phyloP scores from a whole-genome alignment of 2,329 filamentous ascomycete species.

The Verticillium nonalfalfae region DNA sequence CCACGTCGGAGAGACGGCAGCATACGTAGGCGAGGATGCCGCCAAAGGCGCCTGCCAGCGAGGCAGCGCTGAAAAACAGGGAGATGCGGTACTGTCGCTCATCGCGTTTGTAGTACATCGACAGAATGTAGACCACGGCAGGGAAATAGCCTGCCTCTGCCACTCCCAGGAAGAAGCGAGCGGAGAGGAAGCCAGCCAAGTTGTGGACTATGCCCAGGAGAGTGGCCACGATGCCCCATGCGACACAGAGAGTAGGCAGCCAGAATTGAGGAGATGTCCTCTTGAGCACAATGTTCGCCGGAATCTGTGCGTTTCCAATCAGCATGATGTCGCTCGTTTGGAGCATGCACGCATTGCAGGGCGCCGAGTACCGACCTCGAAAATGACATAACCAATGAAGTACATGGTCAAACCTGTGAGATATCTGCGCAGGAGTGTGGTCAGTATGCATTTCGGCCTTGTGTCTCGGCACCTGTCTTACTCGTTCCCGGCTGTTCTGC shows the following conservation, averaged over 20 bases:
- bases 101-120: conserved; percentile 43
- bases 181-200: conserved; percentile 42
- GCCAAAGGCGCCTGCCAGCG: conserved; percentile 49
- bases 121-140: conserved; percentile 42
- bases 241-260: conserved; percentile 50
- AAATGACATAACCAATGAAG: conserved; percentile 55
- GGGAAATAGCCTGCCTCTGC: conserved; percentile 47
- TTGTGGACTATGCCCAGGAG: conserved; percentile 42
- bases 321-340: not conserved
- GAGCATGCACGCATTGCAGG: not conserved
- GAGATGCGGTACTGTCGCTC: conserved; percentile 50
- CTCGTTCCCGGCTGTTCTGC: conserved; percentile 44
- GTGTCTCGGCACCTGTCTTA: conserved; percentile 18
- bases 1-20: not conserved
- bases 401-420: conserved; percentile 60
- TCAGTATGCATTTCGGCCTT: not conserved
- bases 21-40: conserved; percentile 48
- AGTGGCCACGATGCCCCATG: conserved; percentile 50
- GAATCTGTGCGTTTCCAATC: conserved; percentile 31
- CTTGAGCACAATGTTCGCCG: conserved; percentile 58
- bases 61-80: conserved; percentile 49
- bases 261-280: conserved; percentile 50
- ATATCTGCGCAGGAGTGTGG: conserved; percentile 19
- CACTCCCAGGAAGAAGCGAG: conserved; percentile 50
- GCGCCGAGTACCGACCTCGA: conserved; percentile 32